These are phyloP conservation scores for Lavandula angustifolia DNA, from an alignment of 257 asterid species.

Conservation along the genomic window DNA sequence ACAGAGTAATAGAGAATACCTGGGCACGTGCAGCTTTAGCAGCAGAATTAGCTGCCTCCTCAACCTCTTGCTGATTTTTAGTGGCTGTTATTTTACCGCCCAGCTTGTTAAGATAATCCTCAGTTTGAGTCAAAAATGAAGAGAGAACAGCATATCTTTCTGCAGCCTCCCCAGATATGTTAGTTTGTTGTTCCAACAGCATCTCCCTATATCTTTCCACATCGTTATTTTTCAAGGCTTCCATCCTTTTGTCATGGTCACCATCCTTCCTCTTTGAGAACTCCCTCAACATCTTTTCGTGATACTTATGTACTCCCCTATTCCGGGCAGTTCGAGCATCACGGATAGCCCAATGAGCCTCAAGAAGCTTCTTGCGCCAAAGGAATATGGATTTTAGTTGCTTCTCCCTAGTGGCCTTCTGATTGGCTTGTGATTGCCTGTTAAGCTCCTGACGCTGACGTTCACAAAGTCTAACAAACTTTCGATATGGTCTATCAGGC, in stretches of 20 bases:
- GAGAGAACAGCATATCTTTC: conserved; percentile 97
- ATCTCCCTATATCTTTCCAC: conserved; percentile 98
- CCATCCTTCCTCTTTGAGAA: conserved; percentile 93
- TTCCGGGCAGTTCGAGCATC: conserved; percentile 98
- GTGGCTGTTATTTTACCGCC: conserved; percentile 95
- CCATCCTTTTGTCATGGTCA: conserved; percentile 92
- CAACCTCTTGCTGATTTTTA: conserved; percentile 96
- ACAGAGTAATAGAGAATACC: conserved; percentile 45
- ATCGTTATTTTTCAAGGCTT: conserved; percentile 95
- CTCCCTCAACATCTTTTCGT: conserved; percentile 94
- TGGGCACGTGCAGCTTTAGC: conserved; percentile 90
- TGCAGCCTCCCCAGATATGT: conserved; percentile 84
- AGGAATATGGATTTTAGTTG: conserved; percentile 88
- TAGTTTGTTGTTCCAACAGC: conserved; percentile 95
- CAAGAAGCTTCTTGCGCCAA: conserved; percentile 99
- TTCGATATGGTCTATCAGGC: conserved; percentile 98
- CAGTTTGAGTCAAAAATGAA: conserved; percentile 89
- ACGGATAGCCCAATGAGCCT: conserved; percentile 95
- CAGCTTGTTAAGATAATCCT: conserved; percentile 86
- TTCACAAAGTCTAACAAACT: conserved; percentile 90
- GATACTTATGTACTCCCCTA: conserved; percentile 98
- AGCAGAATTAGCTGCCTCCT: conserved; percentile 91
- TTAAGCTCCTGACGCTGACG: conserved; percentile 96
- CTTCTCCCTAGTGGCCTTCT: conserved; percentile 83
- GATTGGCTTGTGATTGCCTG: conserved; percentile 90